These are phyloP conservation scores for Mediolabrus comicus DNA, from an alignment of 108 stramenopile species.

Conservation along the genomic window DNA sequence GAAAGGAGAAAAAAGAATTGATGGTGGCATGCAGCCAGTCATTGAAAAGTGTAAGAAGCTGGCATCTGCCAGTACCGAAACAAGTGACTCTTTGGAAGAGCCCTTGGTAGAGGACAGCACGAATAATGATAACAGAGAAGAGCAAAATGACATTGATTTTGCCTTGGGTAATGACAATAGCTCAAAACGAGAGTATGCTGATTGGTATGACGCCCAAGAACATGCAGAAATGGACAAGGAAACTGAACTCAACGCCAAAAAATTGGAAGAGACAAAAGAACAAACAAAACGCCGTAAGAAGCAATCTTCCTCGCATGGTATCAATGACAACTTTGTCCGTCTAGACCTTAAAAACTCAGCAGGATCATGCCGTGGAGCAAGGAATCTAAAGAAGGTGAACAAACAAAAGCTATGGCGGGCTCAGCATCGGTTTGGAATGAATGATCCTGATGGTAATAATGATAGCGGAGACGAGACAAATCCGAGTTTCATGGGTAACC, in stretches of 20 bases:
- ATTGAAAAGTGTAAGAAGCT: background rate
- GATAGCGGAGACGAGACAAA: constrained; percentile 20
- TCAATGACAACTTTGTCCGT: constrained; percentile 85
- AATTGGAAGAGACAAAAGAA: background rate
- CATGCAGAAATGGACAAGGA: constrained; percentile 8
- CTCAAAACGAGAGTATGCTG: background rate
- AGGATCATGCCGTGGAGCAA: constrained; percentile 79
- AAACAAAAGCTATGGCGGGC: constrained; percentile 43
- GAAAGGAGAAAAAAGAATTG: background rate
- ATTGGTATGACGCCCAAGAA: constrained; percentile 1
- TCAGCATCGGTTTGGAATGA: constrained; percentile 47
- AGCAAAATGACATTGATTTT: background rate
- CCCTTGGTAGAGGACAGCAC: background rate
- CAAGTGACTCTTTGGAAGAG: constrained; percentile 9
- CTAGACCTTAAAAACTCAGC: constrained; percentile 74
- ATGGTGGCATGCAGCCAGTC: background rate
- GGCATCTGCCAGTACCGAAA: too few relatives aligned
- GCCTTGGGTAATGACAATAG: background rate
- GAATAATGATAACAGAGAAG: background rate
- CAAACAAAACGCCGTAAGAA: background rate
- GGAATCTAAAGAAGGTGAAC: constrained; percentile 59
- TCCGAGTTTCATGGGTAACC: background rate
- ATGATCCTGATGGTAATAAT: constrained; percentile 18
- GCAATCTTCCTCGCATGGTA: background rate
- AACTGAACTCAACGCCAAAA: constrained; percentile 5